Evolutionary conservation across 31 red algal genomes (phyloP), one percentile per base, ranked within the genome.

Genomic region (Bonnemaisonia californica): DNA sequence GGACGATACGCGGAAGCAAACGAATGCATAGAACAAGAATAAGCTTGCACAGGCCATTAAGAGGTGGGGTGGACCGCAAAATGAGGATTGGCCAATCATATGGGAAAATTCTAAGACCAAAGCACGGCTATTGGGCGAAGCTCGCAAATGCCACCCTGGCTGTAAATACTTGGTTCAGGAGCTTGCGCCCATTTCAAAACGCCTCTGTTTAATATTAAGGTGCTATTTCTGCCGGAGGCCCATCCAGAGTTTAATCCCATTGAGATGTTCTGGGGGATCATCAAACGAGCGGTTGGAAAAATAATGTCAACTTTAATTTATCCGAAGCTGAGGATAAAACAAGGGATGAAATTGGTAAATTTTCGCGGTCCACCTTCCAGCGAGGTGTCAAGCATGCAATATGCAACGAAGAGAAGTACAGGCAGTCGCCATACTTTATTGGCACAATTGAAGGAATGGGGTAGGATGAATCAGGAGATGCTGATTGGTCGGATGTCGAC

Each of bases 171-270:
- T 18, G 9, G 59, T 23, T 8, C n/a, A 63, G 29, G 59, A 63
- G 29, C 29, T 63, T 8, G 59, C 59, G 9, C 12, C 9, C 59
- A 63, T 63, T 63, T 32, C 24, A 63, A 23, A 63, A 16, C 7
- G 59, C 24, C 9, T 23, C 29, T 63, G n/a, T n/a, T 63, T 22
- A 23, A 63, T 5, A 63, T 63, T 22, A 63, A 63, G n/a, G 24
- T 63, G 9, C n/a, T 63, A 63, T 63, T 63, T 32, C 59, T 63
- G 7, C 59, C 59, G 7, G 59, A 18, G n/a, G 59, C 59, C 24
- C 59, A 63, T 32, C 59, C 59, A 63, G 59, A 63, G 59, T 22
- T 63, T 22, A 63, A 63, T 63, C 59, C 59, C n/a, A 63, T 63
- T 16, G 59, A 63, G 9, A 24, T 63, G n/a, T 8, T 63, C 12